Conservation (phyloP, 2,329 filamentous ascomycete species). For the Alternaria sp. region DNA sequence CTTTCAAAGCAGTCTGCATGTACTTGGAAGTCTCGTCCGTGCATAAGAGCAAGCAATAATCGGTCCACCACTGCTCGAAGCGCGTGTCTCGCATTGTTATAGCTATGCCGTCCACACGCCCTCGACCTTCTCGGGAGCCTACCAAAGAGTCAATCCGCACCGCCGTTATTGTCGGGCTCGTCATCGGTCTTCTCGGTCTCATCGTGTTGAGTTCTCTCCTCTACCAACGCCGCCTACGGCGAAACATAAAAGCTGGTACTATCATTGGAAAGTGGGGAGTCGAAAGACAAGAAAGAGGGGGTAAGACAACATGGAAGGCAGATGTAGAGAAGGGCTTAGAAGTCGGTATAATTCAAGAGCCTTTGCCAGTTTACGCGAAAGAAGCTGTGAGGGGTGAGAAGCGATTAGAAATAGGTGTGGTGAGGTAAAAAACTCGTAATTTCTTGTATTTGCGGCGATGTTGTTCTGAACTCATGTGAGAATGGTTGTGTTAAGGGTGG, state of each 20-base stretch:
- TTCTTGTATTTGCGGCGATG: neutral
- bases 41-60: neutral
- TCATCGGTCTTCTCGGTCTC: neutral
- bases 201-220: neutral
- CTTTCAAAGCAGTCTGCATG: neutral
- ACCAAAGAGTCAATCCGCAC: conserved; percentile 1
- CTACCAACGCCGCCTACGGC: neutral
- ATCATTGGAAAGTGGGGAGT: too few relatives aligned
- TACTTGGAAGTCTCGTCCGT: neutral
- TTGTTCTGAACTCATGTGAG: neutral
- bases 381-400: neutral
- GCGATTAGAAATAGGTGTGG: neutral
- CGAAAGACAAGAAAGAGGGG: neutral
- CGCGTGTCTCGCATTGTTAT: neutral
- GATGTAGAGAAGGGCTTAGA: neutral
- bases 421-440: neutral
- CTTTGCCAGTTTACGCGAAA: neutral
- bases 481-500: neutral
- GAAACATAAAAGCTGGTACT: neutral
- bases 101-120: neutral
- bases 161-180: conserved; percentile 1
- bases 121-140: neutral
- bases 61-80: neutral
- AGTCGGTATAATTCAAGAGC: conserved; percentile 1
- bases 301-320: neutral